Evolutionary conservation across 257 asterid genomes (phyloP).

Genomic region (Solanum medicagineum): DNA sequence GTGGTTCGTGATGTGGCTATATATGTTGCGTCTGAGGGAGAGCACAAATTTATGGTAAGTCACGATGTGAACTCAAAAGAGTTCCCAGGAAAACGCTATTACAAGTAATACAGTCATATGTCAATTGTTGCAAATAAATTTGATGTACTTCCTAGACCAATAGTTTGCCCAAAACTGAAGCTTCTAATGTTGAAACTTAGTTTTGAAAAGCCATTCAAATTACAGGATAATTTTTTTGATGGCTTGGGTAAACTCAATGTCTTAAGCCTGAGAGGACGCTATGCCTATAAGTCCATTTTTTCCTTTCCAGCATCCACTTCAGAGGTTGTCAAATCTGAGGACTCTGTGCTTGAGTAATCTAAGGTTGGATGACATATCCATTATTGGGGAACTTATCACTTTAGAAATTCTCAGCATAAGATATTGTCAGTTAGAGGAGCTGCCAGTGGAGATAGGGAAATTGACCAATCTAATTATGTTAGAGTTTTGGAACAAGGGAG

Average conservation of each 20-base stretch:
- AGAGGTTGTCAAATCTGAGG: not conserved
- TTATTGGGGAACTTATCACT: not conserved
- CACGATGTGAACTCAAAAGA: not conserved
- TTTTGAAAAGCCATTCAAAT: not conserved
- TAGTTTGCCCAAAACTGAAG: not conserved
- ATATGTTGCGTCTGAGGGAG: not conserved
- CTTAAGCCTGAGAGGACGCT: not conserved
- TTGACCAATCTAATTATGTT: no score
- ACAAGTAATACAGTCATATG: not conserved
- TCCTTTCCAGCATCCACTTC: not conserved
- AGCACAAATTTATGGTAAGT: not conserved
- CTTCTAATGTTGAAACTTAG: not conserved
- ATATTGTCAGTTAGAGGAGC: no score
- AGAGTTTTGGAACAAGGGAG: no score
- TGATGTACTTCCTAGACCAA: not conserved
- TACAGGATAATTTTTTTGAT: not conserved
- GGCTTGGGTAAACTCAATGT: not conserved
- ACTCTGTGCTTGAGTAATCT: not conserved
- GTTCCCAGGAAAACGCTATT: not conserved
- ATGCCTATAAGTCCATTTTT: rapidly evolving
- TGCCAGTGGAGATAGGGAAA: no score
- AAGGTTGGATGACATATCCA: not conserved
- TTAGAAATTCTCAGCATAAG: not conserved
- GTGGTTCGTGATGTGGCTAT: not conserved
- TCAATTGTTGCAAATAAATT: not conserved